Conservation (phyloP, 305 asterid genomes). For the Solanum hybrid region DNA sequence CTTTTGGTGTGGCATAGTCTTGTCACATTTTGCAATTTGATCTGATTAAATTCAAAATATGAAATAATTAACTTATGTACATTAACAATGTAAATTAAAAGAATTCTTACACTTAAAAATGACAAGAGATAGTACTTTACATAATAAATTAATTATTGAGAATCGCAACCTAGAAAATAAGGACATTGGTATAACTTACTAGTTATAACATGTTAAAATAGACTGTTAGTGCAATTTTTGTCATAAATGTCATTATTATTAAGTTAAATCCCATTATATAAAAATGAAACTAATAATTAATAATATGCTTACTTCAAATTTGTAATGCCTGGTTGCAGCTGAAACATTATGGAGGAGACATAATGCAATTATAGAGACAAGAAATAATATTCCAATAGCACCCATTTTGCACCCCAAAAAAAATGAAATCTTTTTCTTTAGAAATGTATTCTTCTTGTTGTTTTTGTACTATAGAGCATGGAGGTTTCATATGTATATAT, state of each 20-base stretch:
- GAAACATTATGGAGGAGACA: conserved; percentile 15
- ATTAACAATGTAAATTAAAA: background rate
- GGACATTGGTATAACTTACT: background rate
- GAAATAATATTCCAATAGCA: background rate
- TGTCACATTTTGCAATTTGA: conserved; percentile 37
- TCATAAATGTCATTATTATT: background rate
- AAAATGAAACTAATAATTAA: background rate
- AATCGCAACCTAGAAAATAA: background rate
- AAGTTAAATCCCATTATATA: background rate
- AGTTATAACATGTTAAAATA: background rate
- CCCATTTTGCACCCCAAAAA: conserved; percentile 1
- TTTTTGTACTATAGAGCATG: background rate
- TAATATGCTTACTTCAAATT: conserved; percentile 22
- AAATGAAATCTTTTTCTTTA: background rate
- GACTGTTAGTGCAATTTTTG: too few species aligned
- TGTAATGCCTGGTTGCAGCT: conserved; percentile 22
- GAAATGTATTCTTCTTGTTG: background rate
- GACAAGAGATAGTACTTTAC: background rate
- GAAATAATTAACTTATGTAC: background rate
- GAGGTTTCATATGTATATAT: background rate
- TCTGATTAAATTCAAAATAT: conserved; percentile 20
- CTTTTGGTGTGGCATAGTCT: conserved; percentile 42
- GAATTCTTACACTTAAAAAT: background rate
- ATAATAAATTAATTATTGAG: background rate
- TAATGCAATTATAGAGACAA: conserved; percentile 4